phyloP scores from a whole-genome alignment of 1,284 basidiomycete genomes.

The Papiliotrema laurentii region DNA sequence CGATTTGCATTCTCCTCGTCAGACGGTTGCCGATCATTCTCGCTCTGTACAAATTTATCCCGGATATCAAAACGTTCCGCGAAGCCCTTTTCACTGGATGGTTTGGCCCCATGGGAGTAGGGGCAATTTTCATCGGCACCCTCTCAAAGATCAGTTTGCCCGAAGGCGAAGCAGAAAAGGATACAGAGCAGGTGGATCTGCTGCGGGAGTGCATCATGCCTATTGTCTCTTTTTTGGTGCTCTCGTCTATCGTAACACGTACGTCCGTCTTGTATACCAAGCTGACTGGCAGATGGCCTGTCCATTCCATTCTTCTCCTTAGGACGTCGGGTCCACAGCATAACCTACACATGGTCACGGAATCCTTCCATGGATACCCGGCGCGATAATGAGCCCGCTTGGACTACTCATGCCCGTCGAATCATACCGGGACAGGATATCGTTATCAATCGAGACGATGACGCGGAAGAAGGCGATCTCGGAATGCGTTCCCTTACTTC shows the following conservation, averaged over 20 bases:
- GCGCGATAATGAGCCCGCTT: constrained; percentile 56
- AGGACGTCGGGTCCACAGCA: constrained; percentile 78
- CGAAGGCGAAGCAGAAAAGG: constrained; percentile 49
- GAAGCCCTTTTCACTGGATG: constrained; percentile 78
- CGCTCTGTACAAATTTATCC: constrained; percentile 79
- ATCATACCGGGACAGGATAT: constrained; percentile 65
- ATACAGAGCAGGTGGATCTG: constrained; percentile 59
- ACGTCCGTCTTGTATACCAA: constrained; percentile 29
- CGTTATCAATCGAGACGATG: constrained; percentile 72
- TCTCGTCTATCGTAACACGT: constrained; percentile 79
- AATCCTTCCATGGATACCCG: constrained; percentile 56
- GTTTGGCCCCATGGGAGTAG: constrained; percentile 83
- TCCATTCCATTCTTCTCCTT: constrained; percentile 91
- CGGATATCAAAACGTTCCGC: constrained; percentile 84
- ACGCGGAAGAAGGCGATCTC: constrained; percentile 40
- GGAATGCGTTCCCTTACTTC: no score
- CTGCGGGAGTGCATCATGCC: constrained; percentile 76
- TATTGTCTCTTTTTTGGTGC: constrained; percentile 84
- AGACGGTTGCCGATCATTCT: constrained; percentile 80
- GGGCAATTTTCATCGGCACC: constrained; percentile 85
- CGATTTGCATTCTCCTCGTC: constrained; percentile 69
- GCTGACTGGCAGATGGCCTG: constrained; percentile 63
- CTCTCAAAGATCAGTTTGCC: constrained; percentile 70
- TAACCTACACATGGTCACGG: constrained; percentile 79
- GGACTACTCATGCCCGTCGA: constrained; percentile 71